A percentile compares a stretch with the other conserved stretches of the same genome.
phyloP scores from a whole-genome alignment of 352 stramenopile genomes.

The Globisporangium spinosum region DNA sequence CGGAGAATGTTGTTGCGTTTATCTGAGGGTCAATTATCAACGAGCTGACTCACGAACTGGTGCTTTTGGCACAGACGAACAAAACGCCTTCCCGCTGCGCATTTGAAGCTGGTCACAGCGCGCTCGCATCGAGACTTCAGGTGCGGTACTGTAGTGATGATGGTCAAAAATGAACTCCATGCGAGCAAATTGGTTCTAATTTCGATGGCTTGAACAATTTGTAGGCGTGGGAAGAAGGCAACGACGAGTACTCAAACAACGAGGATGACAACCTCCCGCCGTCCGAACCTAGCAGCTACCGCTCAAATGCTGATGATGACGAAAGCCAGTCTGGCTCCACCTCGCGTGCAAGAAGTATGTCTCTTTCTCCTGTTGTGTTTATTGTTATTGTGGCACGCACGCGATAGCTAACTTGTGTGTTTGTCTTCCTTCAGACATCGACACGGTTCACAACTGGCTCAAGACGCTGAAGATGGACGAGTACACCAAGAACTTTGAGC shows the following conservation, averaged over 20 bases:
- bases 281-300: constrained; percentile 18
- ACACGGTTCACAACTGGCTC: constrained; percentile 80
- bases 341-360: constrained; percentile 49
- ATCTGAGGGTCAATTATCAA: not conserved
- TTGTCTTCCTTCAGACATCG: constrained; percentile 47
- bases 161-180: not conserved
- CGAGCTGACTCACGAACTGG: not conserved
- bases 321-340: constrained; percentile 27
- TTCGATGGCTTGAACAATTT: not conserved
- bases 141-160: constrained; percentile 7
- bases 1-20: not conserved
- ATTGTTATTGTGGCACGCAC: not conserved
- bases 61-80: constrained; percentile 51
- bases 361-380: not conserved
- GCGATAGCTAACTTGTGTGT: not conserved
- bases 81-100: constrained; percentile 85
- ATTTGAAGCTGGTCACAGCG: constrained; percentile 81
- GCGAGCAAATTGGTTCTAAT: not conserved
- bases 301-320: constrained; percentile 38
- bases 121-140: constrained; percentile 71
- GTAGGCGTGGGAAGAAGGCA: constrained; percentile 81
- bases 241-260: constrained; percentile 82
- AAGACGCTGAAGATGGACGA: constrained; percentile 87
- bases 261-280: constrained; percentile 37
- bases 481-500: constrained; percentile 86